These are phyloP conservation scores for Hortaea sp. DNA, from an alignment of 2,329 filamentous ascomycete species.

Conservation along the genomic window DNA sequence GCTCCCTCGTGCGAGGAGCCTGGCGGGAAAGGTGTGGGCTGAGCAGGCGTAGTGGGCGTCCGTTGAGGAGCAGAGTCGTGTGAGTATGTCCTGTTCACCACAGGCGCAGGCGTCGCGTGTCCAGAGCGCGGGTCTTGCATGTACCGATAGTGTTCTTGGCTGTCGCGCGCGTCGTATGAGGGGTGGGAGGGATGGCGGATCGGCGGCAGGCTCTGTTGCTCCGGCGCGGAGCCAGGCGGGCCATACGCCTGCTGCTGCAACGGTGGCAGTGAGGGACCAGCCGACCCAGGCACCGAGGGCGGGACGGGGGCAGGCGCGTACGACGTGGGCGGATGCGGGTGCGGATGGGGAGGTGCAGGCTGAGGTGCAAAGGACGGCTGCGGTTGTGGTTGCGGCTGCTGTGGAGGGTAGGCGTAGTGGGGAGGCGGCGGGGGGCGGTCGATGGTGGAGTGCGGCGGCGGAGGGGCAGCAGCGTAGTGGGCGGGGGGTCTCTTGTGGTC, in stretches of 20 bases:
- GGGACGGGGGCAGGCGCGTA: conserved; percentile 9
- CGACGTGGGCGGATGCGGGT: conserved; percentile 4
- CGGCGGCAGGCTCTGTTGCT: conserved; percentile 17
- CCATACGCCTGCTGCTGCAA: conserved; percentile 16
- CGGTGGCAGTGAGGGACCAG: conserved; percentile 12
- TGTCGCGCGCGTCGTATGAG: conserved; percentile 18
- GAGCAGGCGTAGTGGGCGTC: conserved; percentile 26
- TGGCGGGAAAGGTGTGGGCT: conserved; percentile 13
- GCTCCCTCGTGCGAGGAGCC: conserved; percentile 14
- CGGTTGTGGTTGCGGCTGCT: conserved; percentile 8
- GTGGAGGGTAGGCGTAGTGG: conserved; percentile 1
- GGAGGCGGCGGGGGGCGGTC: neutral
- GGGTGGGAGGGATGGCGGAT: conserved; percentile 16
- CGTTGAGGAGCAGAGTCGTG: conserved; percentile 23
- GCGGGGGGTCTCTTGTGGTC: conserved; percentile 12
- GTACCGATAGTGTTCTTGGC: conserved; percentile 19
- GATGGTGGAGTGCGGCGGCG: conserved; percentile 2
- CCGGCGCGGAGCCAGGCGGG: conserved; percentile 14
- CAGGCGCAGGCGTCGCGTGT: conserved; percentile 25
- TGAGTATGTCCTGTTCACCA: conserved; percentile 24
- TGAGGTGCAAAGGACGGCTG: conserved; percentile 6
- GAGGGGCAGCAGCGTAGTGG: conserved; percentile 4
- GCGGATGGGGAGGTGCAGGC: conserved; percentile 3
- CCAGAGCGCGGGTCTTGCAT: conserved; percentile 22
- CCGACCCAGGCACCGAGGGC: conserved; percentile 5